Evolutionary conservation across 75 land plant species (phyloP), one percentile per base, ranked within the genome.

Genomic region (Cupressus sempervirens): DNA sequence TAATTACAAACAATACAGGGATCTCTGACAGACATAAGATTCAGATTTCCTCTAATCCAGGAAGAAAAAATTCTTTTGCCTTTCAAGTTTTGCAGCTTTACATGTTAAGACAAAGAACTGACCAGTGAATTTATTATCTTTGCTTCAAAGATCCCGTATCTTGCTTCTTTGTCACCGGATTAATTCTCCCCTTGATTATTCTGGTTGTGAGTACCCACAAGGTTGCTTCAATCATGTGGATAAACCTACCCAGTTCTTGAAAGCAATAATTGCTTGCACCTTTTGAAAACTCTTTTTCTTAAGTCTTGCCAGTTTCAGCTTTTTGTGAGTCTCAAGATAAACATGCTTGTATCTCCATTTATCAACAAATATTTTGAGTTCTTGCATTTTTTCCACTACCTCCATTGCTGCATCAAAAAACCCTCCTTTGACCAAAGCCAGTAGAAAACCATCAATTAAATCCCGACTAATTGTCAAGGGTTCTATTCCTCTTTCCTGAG

Each of bases 271-370:
- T 29, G 95, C 89, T 86, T 92, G 94, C 90, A 90, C 86, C 82
- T 90, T 92, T 87, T 89, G 88, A 52, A 85, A 87, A 86, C 86
- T 93, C 76, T 87, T 92, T 84, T 73, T 92, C 80, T 91, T 88
- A 29, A 92, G 80, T 86, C 90, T 92, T 34, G 89, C 70, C 26
- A 90, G 83, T 70, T 86, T 89, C n/a, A 92, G 86, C 83, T 92
- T 94, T 85, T 94, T 92, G 86, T 94, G 94, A 13, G 35, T 90
- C 87, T 94, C 95, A 92, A 94, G 90, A 83, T 88, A 92, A 29
- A 92, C 95, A 86, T 94, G 95, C 86, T 94, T 94, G 86, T 94
- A 89, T 50, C 89, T 91, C 93, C 95, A 94, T 84, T 94, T 94
- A 85, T 94, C 95, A 38, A 94, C 89, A 82, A 92, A 94, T 14